Evolutionary conservation across 2,329 filamentous ascomycete genomes (phyloP), one percentile per base, ranked within the genome.

Genomic region (Fusarium sp.): DNA sequence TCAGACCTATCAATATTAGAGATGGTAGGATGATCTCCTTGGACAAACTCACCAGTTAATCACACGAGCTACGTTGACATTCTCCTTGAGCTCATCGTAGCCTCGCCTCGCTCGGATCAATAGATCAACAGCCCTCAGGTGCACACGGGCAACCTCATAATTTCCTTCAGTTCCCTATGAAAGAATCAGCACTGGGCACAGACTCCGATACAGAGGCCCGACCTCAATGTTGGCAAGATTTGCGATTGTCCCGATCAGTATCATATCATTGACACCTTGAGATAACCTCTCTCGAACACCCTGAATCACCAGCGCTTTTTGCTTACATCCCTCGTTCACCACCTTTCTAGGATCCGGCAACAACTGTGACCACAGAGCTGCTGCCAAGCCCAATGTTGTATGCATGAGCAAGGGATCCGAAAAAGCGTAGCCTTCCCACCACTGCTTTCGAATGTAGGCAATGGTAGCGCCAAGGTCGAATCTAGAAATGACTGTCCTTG

Each of bases 151-250:
- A 16, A 53, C 53, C 0, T 67, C 16, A 20, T 64, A 74, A 24
- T 72, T 60, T 9, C 67, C 63, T n/a, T 74, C 65, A 6, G 63
- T 42, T 2, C 67, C 65, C 67, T 71, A 31, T 3, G 12, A 33
- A 16, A 20, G 24, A 12, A 22, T 69, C 22, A 64, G 59, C 22
- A 20, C 62, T 6, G 2, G n/a, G 7, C 2, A 20, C 17, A 33
- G 46, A 46, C 20, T 17, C 3, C 10, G 5, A 11, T 11, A 14
- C 5, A 27, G 20, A 17, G 16, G 16, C 44, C 59, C 3, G 24
- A 71, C 72, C 65, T 73, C 67, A 2, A 64, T 64, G 44, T 70
- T 73, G 14, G 72, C 72, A 12, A 71, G 72, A 24, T 60, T 68
- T 31, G 67, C 72, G 16, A 74, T 67, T 4, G 67, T 64, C 2